These are phyloP conservation scores for Onygenales sp. DNA, from an alignment of 2,329 filamentous ascomycete species.

Conservation along the genomic window DNA sequence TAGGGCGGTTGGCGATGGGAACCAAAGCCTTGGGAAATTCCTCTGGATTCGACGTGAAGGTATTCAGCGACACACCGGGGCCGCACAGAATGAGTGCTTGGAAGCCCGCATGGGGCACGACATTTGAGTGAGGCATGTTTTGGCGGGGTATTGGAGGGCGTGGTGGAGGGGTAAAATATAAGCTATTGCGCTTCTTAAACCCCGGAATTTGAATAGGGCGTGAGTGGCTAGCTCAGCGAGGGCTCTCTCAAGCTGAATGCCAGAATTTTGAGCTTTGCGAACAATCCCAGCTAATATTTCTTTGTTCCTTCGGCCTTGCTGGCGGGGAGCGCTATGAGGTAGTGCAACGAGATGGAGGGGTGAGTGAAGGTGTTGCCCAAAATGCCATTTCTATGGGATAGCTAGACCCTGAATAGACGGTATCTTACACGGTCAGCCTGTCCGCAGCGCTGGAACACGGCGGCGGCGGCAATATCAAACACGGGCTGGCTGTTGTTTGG, in stretches of 20 bases:
- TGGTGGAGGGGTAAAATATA: background rate
- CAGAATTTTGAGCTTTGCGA: background rate
- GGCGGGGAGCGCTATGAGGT: background rate
- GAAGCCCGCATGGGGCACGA: slow-evolving; percentile 25
- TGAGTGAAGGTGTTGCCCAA: background rate
- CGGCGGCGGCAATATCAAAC: background rate
- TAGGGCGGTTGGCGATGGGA: slow-evolving; percentile 41
- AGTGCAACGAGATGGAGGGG: background rate
- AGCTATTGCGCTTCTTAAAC: background rate
- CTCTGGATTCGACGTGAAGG: slow-evolving; percentile 40
- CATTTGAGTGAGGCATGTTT: slow-evolving; percentile 5
- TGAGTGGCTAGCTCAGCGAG: too few species aligned
- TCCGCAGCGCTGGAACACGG: background rate
- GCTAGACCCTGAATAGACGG: too few species aligned
- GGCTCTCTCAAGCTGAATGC: background rate
- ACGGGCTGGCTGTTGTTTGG: background rate
- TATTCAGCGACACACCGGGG: slow-evolving; percentile 40
- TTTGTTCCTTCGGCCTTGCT: background rate
- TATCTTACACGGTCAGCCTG: background rate
- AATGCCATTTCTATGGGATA: background rate
- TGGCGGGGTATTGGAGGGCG: background rate
- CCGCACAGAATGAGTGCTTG: slow-evolving; percentile 41
- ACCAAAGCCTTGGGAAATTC: slow-evolving; percentile 41
- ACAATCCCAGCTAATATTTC: background rate
- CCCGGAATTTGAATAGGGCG: background rate